Percentiles rank a stretch among this genome's conserved stretches.
These are phyloP conservation scores for Backusella westeae DNA, from an alignment of 192 early-diverging fungal species.

Conservation along the genomic window DNA sequence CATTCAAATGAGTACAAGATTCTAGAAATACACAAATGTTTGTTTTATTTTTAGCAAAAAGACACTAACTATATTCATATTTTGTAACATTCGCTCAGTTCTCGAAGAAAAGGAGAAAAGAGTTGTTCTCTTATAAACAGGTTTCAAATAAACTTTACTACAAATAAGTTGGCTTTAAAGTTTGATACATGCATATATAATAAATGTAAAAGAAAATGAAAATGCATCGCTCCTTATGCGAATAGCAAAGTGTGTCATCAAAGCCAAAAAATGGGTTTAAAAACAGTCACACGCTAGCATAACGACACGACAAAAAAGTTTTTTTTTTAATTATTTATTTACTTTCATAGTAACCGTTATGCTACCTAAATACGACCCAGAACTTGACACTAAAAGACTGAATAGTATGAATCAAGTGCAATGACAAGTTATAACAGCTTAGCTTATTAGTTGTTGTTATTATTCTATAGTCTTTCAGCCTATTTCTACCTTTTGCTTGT, in stretches of 20 bases:
- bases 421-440: not conserved
- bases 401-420: constrained; percentile 2
- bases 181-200: not conserved
- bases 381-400: not conserved
- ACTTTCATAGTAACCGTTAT: not conserved
- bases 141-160: not conserved
- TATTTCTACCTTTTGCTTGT: not conserved
- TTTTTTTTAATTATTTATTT: not conserved
- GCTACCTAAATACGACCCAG: constrained; percentile 1
- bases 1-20: not conserved
- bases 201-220: not conserved
- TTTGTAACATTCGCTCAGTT: not conserved
- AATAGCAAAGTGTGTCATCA: not conserved
- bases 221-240: not conserved
- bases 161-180: not conserved
- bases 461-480: constrained; percentile 4
- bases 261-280: not conserved
- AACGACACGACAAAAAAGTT: not conserved
- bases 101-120: not conserved
- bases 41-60: not conserved
- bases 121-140: not conserved
- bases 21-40: not conserved
- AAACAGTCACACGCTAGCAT: not conserved
- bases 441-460: not conserved
- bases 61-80: not conserved